Percentiles rank a stretch among this genome's conserved stretches.
phyloP scores from a whole-genome alignment of 495 filamentous ascomycete genomes.

The Coniosporium apollinis region DNA sequence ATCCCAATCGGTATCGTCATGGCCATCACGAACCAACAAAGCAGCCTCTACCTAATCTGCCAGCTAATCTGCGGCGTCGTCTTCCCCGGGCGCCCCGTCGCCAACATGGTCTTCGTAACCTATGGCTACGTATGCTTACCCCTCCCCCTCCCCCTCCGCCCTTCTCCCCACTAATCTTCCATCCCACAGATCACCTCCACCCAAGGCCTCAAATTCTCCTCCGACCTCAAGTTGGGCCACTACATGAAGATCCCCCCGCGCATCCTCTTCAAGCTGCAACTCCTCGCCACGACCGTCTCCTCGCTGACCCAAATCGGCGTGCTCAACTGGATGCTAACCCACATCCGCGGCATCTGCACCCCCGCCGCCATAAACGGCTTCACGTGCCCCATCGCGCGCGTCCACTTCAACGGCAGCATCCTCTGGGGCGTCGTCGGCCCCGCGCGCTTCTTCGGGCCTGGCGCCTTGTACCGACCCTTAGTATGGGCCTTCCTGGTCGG shows the following conservation, averaged over 20 bases:
- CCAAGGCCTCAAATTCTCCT: constrained; percentile 73
- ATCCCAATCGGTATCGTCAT: constrained; percentile 17
- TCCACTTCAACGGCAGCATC: constrained; percentile 80
- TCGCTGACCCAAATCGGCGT: constrained; percentile 68
- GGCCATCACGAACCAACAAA: constrained; percentile 16
- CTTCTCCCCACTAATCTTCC: neutral
- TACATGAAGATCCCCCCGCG: constrained; percentile 90
- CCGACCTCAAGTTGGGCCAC: constrained; percentile 75
- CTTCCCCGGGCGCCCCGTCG: constrained; percentile 67
- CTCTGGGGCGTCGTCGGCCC: constrained; percentile 82
- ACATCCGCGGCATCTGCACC: constrained; percentile 64
- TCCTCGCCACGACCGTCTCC: constrained; percentile 62
- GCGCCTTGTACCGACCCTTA: constrained; percentile 49
- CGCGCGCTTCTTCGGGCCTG: constrained; percentile 54
- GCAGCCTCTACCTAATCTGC: constrained; percentile 35
- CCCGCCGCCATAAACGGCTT: constrained; percentile 66
- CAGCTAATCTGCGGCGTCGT: constrained; percentile 63
- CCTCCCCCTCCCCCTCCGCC: neutral
- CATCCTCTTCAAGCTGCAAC: constrained; percentile 62
- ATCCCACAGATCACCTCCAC: constrained; percentile 50
- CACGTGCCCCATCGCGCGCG: constrained; percentile 70
- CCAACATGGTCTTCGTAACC: constrained; percentile 80
- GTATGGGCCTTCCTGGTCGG: constrained; percentile 68
- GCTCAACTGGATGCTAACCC: constrained; percentile 74
- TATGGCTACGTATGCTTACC: constrained; percentile 37